Evolutionary conservation across 2,329 filamentous ascomycete genomes (phyloP).

Genomic region (Penicillium sp.): DNA sequence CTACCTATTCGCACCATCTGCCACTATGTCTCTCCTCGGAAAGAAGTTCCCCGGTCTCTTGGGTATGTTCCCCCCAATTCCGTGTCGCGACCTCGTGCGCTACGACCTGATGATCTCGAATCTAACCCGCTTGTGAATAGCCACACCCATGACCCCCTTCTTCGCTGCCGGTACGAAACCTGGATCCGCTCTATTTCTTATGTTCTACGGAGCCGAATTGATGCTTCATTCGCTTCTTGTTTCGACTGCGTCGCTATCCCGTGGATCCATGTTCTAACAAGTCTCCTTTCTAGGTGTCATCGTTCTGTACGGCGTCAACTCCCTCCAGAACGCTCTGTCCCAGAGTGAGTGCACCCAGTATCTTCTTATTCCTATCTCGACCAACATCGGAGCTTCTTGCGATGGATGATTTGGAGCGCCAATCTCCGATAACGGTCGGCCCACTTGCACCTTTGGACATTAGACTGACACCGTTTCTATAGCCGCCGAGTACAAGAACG

Average conservation of each 20-base stretch:
- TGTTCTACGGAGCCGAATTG: background rate
- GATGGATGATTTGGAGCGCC: background rate
- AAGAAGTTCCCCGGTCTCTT: conserved; percentile 81
- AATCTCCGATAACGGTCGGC: conserved; percentile 7
- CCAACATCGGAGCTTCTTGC: background rate
- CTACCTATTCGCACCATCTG: conserved; percentile 34
- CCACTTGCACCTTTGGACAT: background rate
- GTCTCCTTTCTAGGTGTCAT: conserved; percentile 61
- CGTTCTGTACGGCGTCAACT: conserved; percentile 89
- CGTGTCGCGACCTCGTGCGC: background rate
- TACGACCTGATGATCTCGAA: conserved; percentile 16
- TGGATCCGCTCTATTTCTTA: background rate
- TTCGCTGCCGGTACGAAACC: conserved; percentile 79
- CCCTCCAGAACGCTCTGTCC: conserved; percentile 72
- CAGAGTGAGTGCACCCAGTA: conserved; percentile 60
- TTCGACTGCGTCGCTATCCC: conserved; percentile 1
- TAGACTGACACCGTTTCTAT: conserved; percentile 19
- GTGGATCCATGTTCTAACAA: conserved; percentile 25
- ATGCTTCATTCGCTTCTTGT: background rate
- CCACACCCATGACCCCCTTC: conserved; percentile 89
- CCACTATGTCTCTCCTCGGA: conserved; percentile 74
- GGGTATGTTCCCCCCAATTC: conserved; percentile 56
- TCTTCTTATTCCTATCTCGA: background rate
- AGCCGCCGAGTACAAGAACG: conserved; percentile 97
- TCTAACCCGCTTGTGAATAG: conserved; percentile 52